A percentile compares a stretch with the other conserved stretches of the same genome.
phyloP scores from a whole-genome alignment of 805 yeast genomes.

The Geotrichum ghanense region DNA sequence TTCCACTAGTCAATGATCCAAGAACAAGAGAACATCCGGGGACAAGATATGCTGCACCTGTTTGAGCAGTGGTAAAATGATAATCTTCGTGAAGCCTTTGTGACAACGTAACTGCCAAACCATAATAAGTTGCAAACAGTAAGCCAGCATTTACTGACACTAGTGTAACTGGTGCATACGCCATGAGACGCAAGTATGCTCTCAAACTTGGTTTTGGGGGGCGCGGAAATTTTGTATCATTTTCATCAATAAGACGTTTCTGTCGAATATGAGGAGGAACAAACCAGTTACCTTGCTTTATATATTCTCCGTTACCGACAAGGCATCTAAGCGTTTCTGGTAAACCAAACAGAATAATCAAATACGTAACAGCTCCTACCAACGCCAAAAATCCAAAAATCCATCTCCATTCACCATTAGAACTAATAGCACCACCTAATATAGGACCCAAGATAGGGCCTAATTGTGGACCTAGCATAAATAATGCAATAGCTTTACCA shows the following conservation, averaged over 20 bases:
- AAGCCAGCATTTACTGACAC: not conserved
- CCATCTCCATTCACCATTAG: conserved; percentile 41
- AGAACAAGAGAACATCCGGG: not conserved
- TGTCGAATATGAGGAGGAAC: not conserved
- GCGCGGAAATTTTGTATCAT: not conserved
- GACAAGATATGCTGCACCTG: not conserved
- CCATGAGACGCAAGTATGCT: not conserved
- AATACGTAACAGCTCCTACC: conserved; percentile 26
- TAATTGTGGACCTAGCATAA: not conserved
- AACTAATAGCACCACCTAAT: conserved; percentile 40
- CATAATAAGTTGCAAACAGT: not conserved
- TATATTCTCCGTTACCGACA: not conserved
- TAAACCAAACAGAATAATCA: conserved; percentile 29
- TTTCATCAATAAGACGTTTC: not conserved
- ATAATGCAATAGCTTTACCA: conserved; percentile 1
- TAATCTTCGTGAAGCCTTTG: not conserved
- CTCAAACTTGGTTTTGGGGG: not conserved
- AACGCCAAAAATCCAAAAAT: conserved; percentile 41
- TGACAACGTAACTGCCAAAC: not conserved
- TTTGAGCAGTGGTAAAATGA: not conserved
- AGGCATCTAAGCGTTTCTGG: conserved; percentile 35
- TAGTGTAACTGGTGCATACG: conserved; percentile 1
- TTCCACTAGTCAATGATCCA: not conserved
- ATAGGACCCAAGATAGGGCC: conserved; percentile 43
- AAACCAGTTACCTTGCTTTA: not conserved